These are phyloP conservation scores for Mediolabrus comicus DNA, from an alignment of 108 stramenopile species.

Conservation along the genomic window DNA sequence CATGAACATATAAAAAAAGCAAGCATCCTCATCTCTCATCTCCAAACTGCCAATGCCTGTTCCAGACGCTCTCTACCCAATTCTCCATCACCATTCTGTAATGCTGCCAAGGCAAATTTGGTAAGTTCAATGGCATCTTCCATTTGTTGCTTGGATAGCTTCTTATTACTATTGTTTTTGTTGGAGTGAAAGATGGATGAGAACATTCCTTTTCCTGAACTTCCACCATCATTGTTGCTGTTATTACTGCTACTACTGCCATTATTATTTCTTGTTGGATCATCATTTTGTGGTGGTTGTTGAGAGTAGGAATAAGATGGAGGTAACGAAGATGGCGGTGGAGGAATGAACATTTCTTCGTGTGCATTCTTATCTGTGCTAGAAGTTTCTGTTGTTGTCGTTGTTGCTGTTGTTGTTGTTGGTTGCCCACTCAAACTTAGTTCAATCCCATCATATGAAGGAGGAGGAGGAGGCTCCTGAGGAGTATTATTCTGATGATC, in stretches of 20 bases:
- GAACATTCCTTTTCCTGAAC: slow-evolving; percentile 16
- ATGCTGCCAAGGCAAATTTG: slow-evolving; percentile 76
- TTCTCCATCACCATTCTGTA: slow-evolving; percentile 74
- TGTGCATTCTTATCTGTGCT: slow-evolving; percentile 23
- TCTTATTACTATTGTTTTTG: slow-evolving; percentile 15
- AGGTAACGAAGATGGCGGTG: slow-evolving; percentile 34
- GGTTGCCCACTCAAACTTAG: slow-evolving; percentile 36
- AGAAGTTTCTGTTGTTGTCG: slow-evolving; percentile 8
- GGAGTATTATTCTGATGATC: neutral
- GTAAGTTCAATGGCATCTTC: slow-evolving; percentile 83
- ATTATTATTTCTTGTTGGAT: slow-evolving; percentile 7
- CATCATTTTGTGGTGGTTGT: slow-evolving; percentile 41
- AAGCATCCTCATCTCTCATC: too few species aligned
- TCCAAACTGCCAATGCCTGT: slow-evolving; percentile 60
- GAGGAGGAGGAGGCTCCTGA: slow-evolving; percentile 5
- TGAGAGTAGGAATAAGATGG: slow-evolving; percentile 11
- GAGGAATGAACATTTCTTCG: slow-evolving; percentile 44
- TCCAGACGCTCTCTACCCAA: slow-evolving; percentile 76
- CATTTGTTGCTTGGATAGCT: slow-evolving; percentile 62
- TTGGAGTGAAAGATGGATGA: slow-evolving; percentile 6
- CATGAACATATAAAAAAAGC: too few species aligned
- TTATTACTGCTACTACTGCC: neutral
- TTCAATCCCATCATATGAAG: slow-evolving; percentile 26
- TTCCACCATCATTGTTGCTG: neutral
- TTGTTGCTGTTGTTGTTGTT: slow-evolving; percentile 1